Base-by-base conservation (phyloP, 2,329 filamentous ascomycete species). In the Trichoderma sp. region DNA sequence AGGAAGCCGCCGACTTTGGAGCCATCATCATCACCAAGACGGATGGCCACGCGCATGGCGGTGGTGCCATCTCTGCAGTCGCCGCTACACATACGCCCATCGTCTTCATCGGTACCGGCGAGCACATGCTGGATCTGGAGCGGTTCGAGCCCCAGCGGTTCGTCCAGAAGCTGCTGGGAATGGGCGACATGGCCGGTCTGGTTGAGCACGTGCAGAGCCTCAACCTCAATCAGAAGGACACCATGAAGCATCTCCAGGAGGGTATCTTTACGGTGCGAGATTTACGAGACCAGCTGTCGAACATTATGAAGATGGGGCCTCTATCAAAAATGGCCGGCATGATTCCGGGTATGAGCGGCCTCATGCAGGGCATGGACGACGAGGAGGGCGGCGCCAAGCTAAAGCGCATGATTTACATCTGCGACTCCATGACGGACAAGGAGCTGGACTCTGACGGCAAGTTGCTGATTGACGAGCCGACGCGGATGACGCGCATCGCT, bases 231-330 rank as follows among this genome's bases (percentile, higher is more conserved):
- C 95, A 97, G 71, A 98, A 99, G 79, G 94, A 98, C 73, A 98
- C 95, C 3, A 97, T 99, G 84, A 99, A 99, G 82, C 94, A 99
- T 80, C 96, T 99, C 70, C 90, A 92, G 7, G 94, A 97, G 74
- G 95, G 95, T 64, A 93, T 97, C 68, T 99, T 98, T 78, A 97
- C 95, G 0, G 86, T 99, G 41, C 90, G 95, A 63, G 95, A 99
- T 76, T 84, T 99, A 70, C 88, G 95, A 21, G 95, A 99, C 75
- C 96, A 99, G 75, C 87, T 99, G 14, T 90, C 90, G 66, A 98
- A 98, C 73, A 97, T 99, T 74, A 97, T 98, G 93, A 99, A 99
- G 81, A 98, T 99, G 95, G 95, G 95, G 0, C 95, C 95, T 0
- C 80, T 99, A 1, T 96, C 91, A 19, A 98, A 99, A 77, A 96